Evolutionary conservation across 805 yeast genomes (phyloP), one percentile per base, ranked within the genome.

Genomic region (Cyberlindnera xishuangbannaensis): DNA sequence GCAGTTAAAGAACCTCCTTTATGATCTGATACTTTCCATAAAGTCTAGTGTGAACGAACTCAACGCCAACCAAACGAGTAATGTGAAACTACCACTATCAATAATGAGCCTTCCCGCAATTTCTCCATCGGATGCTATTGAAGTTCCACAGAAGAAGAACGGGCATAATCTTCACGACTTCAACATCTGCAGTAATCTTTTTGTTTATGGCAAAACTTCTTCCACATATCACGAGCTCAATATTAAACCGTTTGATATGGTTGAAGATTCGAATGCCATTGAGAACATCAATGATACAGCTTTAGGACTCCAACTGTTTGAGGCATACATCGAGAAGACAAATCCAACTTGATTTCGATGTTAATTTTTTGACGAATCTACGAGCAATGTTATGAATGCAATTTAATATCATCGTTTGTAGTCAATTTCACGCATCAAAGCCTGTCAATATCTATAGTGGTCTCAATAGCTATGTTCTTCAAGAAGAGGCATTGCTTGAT

Each of bases 21-120:
- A 77, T 49, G 85, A 78, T 48, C 64, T 77, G 35, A 55, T 78
- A 22, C 55, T 76, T 8, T 67, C 81, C 1, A 58, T 76, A 47
- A 77, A 76, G 48, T 44, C 58, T 4, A 48, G 43, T 27, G 48
- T 55, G 7, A 48, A 40, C 26, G 59, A 55, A 22, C 25, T 50
- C 18, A 51, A 45, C 27, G 34, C 50, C 8, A 41, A 48, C 25
- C 59, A 61, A 18, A 48, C 58, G 12, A 44, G 40, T 5, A 31
- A 29, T 17, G 37, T 50, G 30, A 52, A 49, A 28, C 36, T 52
- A 7, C 57, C 61, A 6, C 37, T 52, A 1, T 48, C 58, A 3
- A 36, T 50, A 16, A 17, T 42, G 20, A 50, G 43, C 16, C 34
- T 48, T 7, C 51, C 56, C 6, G 44, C 47, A 5, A 41, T 47